Evolutionary conservation across 106 monocot genomes (phyloP), one percentile per base, ranked within the genome.

Genomic region (Platanthera guangdongensis): DNA sequence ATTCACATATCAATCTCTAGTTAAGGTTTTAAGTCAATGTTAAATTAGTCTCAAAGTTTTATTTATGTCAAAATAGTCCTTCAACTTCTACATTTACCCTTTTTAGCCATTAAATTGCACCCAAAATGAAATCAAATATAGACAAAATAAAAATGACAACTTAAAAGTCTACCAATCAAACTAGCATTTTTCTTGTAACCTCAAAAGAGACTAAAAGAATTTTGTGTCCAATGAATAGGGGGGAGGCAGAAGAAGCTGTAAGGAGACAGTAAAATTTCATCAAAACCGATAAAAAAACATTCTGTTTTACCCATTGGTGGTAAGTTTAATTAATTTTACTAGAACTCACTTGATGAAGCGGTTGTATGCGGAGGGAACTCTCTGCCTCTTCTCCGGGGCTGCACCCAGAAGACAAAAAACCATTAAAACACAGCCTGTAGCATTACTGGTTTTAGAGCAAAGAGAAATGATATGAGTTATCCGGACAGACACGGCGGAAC

Each of bases 371-470:
- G 99, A 99, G 1, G 99, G 99, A 57, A 99, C 99, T 81, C 99
- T 89, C 85, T 99, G 99, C 84, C 99, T 84, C 84, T 99, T 99
- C 92, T 99, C 99, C 18, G 99, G 99, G 82, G 99, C 99, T 99
- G 88, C 78, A 85, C 60, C 22, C 16, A 19, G 8, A 50, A 50
- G 51, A 50, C 72, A 72, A 19, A 50, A 15, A n/a, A 51, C 18
- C 18, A 53, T 48, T n/a, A 70, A 48, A 70, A 18, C 47, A 70
- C 4, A 62, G 5, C 5, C n/a, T 5, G 14, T 15, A 12, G 13
- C 12, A 8, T 10, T 39, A 11, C 13, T 77, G 11, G 2, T 68
- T 25, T 4, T 22, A 54, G 9, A 68, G 77, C 53, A 63, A 52
- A 59, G 19, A 1, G 46, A 47, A 8, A n/a, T 3, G 6, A 22